Base-by-base conservation (phyloP, 345 rosid species). In the Syzygium jambos region DNA sequence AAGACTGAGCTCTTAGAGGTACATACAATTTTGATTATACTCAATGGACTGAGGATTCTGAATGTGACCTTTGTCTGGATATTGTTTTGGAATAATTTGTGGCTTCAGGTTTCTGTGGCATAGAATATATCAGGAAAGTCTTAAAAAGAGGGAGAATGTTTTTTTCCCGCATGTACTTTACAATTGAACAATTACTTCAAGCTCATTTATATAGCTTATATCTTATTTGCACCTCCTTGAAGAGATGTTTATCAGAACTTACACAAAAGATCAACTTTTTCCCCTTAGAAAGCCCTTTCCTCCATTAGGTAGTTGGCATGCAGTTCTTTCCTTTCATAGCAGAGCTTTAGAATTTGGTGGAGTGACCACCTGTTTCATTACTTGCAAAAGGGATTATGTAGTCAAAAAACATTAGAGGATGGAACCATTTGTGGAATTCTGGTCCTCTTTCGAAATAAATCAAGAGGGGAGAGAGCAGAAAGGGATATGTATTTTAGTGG, bases 1-100 rank as follows among this genome's bases (percentile, higher is more conserved):
- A 52, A 87, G 52, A 51, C 85, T 25, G 86, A 84, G 89, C 83
- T 85, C 89, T 87, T 84, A 68, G 52, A 65, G 89, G 89, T 87
- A 87, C 17, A 38, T 82, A 49, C 38, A 19, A 12, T 83, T 51
- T 59, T 83, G 29, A 34, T 46, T 19, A 73, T 73, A 9, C 13
- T 73, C 46, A 73, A 21, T 73, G 49, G 49, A 25, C 77, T 85
- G 38, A 21, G 52, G 56, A 56, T 43, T 43, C 51, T 85, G 34
- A 52, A 29, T 85, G 55, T 56, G 23, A 73, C 80, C 80, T 73
- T 68, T 34, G 4, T 25, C 80, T 73, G 78, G 46, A 34, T 23
- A 68, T 9, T 30, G 46, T 30, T 68, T 68, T 68, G 46, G 25
- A 68, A 68, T 68, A 68, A 68, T 68, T 73, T 34, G 80, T 73